phyloP scores from a whole-genome alignment of 2,329 filamentous ascomycete species.

The Phialemonium atrogriseum region DNA sequence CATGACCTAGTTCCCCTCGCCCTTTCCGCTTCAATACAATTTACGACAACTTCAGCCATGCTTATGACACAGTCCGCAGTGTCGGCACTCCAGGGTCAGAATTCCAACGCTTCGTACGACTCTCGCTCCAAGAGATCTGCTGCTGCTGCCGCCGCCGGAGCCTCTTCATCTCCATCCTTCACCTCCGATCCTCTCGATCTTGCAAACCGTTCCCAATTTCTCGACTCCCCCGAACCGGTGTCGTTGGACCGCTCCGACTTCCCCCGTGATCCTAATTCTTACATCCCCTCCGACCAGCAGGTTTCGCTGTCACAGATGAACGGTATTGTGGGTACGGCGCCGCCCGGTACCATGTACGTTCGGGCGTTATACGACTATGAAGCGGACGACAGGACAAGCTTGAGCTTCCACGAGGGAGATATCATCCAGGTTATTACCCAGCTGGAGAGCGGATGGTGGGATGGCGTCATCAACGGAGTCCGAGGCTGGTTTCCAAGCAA shows the following conservation, averaged over 20 bases:
- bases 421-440: conserved; percentile 98
- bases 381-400: conserved; percentile 89
- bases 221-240: conserved; percentile 20
- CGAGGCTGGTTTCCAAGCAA: conserved; percentile 99
- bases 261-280: conserved; percentile 18
- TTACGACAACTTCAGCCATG: conserved; percentile 31
- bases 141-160: background rate
- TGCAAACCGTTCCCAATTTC: conserved; percentile 4
- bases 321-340: conserved; percentile 50
- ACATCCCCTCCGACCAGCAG: conserved; percentile 12
- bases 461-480: conserved; percentile 93
- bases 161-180: background rate
- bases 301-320: conserved; percentile 40
- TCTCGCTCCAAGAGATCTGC: conserved; percentile 15
- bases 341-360: conserved; percentile 73
- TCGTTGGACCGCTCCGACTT: conserved; percentile 23
- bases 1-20: conserved; percentile 7
- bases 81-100: conserved; percentile 36
- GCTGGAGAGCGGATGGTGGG: conserved; percentile 98
- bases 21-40: conserved; percentile 9
- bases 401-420: conserved; percentile 95
- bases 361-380: conserved; percentile 97
- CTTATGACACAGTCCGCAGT: conserved; percentile 43
- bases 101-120: conserved; percentile 25
- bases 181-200: conserved; percentile 10